Evolutionary conservation across 78 protist species (phyloP).

Genomic region (Chrysochromulina parva): DNA sequence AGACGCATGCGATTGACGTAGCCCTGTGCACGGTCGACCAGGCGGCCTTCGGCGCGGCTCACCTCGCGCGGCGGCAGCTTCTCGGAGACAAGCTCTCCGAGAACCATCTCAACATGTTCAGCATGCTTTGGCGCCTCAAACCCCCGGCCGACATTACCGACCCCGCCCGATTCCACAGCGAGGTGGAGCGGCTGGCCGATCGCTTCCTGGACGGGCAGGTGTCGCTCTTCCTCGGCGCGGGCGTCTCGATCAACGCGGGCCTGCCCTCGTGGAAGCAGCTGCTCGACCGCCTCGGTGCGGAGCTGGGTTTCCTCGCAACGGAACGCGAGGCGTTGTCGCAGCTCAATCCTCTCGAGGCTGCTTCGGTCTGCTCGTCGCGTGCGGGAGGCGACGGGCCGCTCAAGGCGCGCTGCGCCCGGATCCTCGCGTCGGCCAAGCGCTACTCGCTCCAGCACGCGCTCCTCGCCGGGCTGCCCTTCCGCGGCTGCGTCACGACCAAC

Average conservation of each 20-base stretch:
- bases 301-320: slow-evolving; percentile 40
- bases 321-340: neutral
- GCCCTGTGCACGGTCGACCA: neutral
- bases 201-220: slow-evolving; percentile 14
- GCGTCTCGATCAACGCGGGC: slow-evolving; percentile 60
- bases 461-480: slow-evolving; percentile 57
- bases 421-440: slow-evolving; percentile 50
- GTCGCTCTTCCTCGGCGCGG: slow-evolving; percentile 67
- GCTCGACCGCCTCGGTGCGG: slow-evolving; percentile 49
- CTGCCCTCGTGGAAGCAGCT: slow-evolving; percentile 66
- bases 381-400: slow-evolving; percentile 23
- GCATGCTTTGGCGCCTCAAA: neutral
- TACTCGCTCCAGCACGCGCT: slow-evolving; percentile 49
- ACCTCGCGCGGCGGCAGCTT: neutral
- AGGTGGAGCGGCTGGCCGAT: slow-evolving; percentile 28
- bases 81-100: too few species aligned
- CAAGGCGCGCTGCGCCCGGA: slow-evolving; percentile 41
- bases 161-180: neutral
- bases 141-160: neutral
- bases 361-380: neutral
- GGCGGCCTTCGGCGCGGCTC: slow-evolving; percentile 9
- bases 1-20: neutral
- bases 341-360: neutral
- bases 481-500: slow-evolving; percentile 65
- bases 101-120: neutral